These are phyloP conservation scores for Fusarium pilosicola DNA, from an alignment of 2,329 filamentous ascomycete genomes.

Conservation along the genomic window DNA sequence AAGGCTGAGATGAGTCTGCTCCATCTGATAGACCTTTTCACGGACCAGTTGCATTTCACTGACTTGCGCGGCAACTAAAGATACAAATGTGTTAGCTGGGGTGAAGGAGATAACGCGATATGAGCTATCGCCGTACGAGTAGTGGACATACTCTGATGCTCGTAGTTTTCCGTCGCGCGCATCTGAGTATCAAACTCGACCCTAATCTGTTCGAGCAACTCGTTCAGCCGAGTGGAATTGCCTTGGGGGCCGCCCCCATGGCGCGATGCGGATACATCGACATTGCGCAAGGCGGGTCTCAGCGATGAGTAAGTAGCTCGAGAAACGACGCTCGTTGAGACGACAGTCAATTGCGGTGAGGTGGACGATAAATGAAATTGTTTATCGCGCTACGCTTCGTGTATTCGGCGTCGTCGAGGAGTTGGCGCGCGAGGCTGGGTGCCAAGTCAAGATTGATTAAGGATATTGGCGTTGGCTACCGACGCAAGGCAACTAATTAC, in stretches of 20 bases:
- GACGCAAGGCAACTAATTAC: constrained; percentile 18
- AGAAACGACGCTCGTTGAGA: constrained; percentile 22
- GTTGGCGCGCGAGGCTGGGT: constrained; percentile 37
- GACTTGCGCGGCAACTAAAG: constrained; percentile 84
- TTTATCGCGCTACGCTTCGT: constrained; percentile 17
- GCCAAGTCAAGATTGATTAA: constrained; percentile 17
- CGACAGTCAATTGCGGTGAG: not conserved
- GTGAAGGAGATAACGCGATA: constrained; percentile 16
- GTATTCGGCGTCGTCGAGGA: constrained; percentile 17
- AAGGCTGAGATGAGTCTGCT: constrained; percentile 86
- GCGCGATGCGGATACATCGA: constrained; percentile 93
- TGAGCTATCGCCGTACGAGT: not conserved
- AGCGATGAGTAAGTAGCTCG: constrained; percentile 22
- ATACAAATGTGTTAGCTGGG: constrained; percentile 38
- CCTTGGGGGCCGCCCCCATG: constrained; percentile 74
- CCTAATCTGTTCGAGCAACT: constrained; percentile 91
- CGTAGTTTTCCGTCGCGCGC: constrained; percentile 84
- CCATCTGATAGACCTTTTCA: constrained; percentile 91
- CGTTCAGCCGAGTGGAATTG: constrained; percentile 76
- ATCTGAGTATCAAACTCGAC: constrained; percentile 89
- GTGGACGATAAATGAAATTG: not conserved
- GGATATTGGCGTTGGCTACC: constrained; percentile 24
- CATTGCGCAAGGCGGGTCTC: constrained; percentile 54
- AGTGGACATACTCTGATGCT: constrained; percentile 85
- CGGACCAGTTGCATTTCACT: constrained; percentile 95